These are phyloP conservation scores for Candida coleopterorum DNA, from an alignment of 805 yeast species.

Conservation along the genomic window DNA sequence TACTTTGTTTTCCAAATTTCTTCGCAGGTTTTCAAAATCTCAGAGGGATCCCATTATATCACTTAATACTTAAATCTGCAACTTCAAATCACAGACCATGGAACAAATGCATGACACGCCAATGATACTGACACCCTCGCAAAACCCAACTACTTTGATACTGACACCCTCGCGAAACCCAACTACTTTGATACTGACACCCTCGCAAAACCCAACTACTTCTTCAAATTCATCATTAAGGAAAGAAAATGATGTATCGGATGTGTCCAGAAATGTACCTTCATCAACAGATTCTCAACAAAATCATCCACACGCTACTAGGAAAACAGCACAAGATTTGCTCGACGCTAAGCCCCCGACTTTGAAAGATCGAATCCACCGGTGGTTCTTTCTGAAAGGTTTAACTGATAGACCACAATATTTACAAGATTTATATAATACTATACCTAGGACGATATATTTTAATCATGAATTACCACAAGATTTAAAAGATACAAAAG, in stretches of 20 bases:
- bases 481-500: conserved; percentile 27
- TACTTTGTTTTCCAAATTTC: too few relatives aligned
- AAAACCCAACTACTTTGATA: neutral
- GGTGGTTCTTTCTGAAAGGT: conserved; percentile 19
- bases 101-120: neutral
- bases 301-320: conserved; percentile 2
- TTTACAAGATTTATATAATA: conserved; percentile 31
- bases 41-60: too few relatives aligned
- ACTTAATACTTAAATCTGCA: too few relatives aligned
- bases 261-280: conserved; percentile 4
- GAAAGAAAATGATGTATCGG: conserved; percentile 2
- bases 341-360: conserved; percentile 18
- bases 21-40: too few relatives aligned
- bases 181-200: neutral
- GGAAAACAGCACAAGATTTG: conserved; percentile 13
- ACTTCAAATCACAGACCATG: too few relatives aligned
- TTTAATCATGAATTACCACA: conserved; percentile 48
- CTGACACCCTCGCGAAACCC: neutral
- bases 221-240: neutral
- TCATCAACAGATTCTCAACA: conserved; percentile 2
- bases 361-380: conserved; percentile 16
- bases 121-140: neutral
- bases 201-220: neutral
- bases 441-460: conserved; percentile 41
- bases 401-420: conserved; percentile 28